Base-by-base conservation (phyloP, 2,329 filamentous ascomycete species). In the Aspergillus udagawae region DNA sequence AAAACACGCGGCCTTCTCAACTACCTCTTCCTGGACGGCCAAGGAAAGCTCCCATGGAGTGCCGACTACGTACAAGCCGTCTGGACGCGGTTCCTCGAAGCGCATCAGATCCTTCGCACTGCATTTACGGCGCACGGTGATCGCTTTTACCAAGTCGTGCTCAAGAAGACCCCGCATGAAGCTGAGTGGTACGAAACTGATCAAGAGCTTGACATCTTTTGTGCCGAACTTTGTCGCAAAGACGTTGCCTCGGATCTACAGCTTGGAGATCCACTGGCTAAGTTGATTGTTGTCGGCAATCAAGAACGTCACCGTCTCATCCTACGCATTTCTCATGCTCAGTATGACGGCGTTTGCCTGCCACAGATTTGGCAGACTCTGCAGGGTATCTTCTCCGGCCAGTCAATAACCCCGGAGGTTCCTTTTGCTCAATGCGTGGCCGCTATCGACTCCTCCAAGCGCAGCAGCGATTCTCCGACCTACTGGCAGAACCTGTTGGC, bases 51-150 rank as follows among this genome's bases (percentile, higher is more conserved):
- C 53, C 56, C 14, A 52, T 58, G 56, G 51, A 47, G 20, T 27
- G 51, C 14, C 29, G 51, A 27, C 45, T 51, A 25, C 9, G 48
- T 41, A 4, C 49, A 53, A 12, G 29, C 48, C 6, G 44, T 23
- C 23, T 54, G 52, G 44, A 20, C 9, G 17, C 27, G 25, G 2
- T 29, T 54, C 27, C 38, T 54, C 6, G 4, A 28, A 8, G 5
- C 28, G 17, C 52, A 54, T 82, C 67, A 77, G 73, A 80, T 82
- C 32, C 72, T 86, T 6, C 78, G 82, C 23, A 83, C 83, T 0
- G 78, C 78, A 0, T 85, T 85, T 52, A 73, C 80, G 3, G 69
- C 75, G 0, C 1, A 76, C 76, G 52, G 70, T 80, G 21, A 73
- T 80, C 20, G 69, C 73, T 5, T 78, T 78, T 54, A 66, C 68